Conservation (phyloP, 2,329 filamentous ascomycete genomes). For the Monosporascus sp. region DNA sequence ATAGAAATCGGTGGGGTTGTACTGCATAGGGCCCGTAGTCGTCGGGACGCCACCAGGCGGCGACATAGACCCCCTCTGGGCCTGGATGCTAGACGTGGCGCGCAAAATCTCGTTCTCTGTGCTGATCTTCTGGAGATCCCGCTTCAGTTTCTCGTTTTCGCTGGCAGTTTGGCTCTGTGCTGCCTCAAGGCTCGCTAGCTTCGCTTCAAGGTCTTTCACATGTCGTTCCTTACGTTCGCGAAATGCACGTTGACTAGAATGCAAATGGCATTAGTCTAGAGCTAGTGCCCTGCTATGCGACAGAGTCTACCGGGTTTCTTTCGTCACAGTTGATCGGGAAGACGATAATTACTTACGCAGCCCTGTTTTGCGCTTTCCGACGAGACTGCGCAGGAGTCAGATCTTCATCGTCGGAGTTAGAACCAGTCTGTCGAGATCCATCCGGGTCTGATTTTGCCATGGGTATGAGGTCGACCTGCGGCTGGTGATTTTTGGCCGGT, state of each 20-base stretch:
- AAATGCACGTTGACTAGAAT: constrained; percentile 80
- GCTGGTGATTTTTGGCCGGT: constrained; percentile 8
- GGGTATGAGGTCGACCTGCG: constrained; percentile 26
- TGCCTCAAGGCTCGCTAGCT: constrained; percentile 71
- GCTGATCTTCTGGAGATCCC: constrained; percentile 73
- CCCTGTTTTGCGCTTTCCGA: constrained; percentile 56
- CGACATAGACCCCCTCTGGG: constrained; percentile 32
- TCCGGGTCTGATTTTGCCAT: constrained; percentile 35
- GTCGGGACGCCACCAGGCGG: constrained; percentile 40
- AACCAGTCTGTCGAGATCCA: constrained; percentile 33
- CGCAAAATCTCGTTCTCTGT: constrained; percentile 93
- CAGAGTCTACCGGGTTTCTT: not conserved
- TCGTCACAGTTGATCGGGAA: not conserved
- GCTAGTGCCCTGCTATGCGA: not conserved
- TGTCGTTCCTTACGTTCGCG: constrained; percentile 93
- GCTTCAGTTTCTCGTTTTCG: constrained; percentile 83
- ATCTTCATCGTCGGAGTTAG: constrained; percentile 51
- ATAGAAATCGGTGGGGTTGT: constrained; percentile 68
- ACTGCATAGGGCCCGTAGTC: constrained; percentile 63
- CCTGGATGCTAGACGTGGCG: constrained; percentile 56
- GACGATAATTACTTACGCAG: constrained; percentile 44
- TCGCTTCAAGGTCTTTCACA: constrained; percentile 86
- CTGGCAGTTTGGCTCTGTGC: constrained; percentile 65
- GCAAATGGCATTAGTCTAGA: constrained; percentile 1
- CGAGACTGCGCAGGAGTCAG: constrained; percentile 53